Base-by-base conservation (phyloP, 805 yeast genomes). In the Danielozyma ontarioensis region DNA sequence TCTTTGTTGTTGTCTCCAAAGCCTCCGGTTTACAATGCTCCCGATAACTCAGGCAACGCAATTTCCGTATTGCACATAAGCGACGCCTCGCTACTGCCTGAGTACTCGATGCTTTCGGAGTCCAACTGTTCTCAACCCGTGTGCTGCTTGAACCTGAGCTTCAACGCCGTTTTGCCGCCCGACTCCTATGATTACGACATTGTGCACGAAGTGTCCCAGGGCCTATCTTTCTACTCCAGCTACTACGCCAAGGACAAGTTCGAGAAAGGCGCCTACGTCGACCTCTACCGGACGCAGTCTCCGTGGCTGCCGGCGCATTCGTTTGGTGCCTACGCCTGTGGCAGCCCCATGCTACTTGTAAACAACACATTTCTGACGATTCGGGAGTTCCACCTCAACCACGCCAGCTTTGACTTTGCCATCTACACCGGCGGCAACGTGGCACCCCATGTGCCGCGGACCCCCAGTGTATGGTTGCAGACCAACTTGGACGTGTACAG, bases 231-330 rank as follows among this genome's bases (percentile, higher is more conserved):
- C 24, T 42, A 37, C 29, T 35, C 29, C 8, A 39, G 42, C 28
- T 24, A 34, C n/a, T 44, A 42, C 29, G 17, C 29, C 13, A 32
- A 29, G 14, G 44, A 42, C 16, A 35, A 34, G 18, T 42, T 42
- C 31, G 41, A 31, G 15, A 39, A 41, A 18, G 48, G 48, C n/a
- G 34, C 27, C 14, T 33, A 32, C 15, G 24, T 40, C 15, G 46
- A 38, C 33, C 22, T 28, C 16, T 36, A 32, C 19, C 15, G 17
- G 12, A 11, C 21, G 3, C 21, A 21, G 8, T 4, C 12, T 4
- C 23, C 6, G 5, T 36, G 39, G 39, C 25, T 13, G 12, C 39
- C 36, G 14, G 36, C 36, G 13, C 36, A 26, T 21, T 27, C 25
- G 21, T 32, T 36, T 23, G 39, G 39, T 4, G 24, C 35, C n/a